phyloP scores from a whole-genome alignment of 2,329 filamentous ascomycete genomes.

The Penicillium expansum region DNA sequence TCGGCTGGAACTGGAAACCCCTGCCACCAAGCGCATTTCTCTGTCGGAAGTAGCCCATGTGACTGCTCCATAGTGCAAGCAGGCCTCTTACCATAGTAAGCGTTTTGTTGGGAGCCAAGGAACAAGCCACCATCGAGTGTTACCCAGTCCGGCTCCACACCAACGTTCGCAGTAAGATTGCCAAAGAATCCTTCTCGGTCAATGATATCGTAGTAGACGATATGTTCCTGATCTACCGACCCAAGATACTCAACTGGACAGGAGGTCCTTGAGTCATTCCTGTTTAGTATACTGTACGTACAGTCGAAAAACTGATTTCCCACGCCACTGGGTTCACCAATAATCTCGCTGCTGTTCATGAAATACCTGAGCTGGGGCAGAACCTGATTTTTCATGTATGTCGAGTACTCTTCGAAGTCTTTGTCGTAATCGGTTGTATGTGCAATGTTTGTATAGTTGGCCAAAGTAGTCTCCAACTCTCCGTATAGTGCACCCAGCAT shows the following conservation, averaged over 20 bases:
- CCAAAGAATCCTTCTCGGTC: not conserved
- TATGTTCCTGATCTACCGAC: not conserved
- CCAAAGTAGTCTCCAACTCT: not conserved
- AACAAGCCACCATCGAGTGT: too few species aligned
- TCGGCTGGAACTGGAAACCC: too few species aligned
- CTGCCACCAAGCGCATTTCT: too few species aligned
- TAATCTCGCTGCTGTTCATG: not conserved
- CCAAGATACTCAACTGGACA: not conserved
- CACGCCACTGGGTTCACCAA: not conserved
- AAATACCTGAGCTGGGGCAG: not conserved
- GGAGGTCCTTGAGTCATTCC: not conserved
- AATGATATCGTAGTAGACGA: not conserved
- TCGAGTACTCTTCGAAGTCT: not conserved
- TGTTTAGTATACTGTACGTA: not conserved
- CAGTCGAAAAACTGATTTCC: not conserved
- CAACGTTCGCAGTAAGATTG: not conserved
- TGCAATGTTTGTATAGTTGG: not conserved
- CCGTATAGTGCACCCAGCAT: not conserved
- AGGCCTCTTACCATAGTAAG: too few species aligned
- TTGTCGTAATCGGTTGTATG: not conserved
- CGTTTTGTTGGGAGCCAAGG: too few species aligned
- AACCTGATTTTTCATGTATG: not conserved
- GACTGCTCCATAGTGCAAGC: too few species aligned
- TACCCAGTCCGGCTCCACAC: too few species aligned
- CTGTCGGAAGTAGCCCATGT: too few species aligned